Percentiles rank a stretch among this genome's conserved stretches.
Conservation (phyloP, 495 filamentous ascomycete species). For the Paragyromitra xinjiangensis region DNA sequence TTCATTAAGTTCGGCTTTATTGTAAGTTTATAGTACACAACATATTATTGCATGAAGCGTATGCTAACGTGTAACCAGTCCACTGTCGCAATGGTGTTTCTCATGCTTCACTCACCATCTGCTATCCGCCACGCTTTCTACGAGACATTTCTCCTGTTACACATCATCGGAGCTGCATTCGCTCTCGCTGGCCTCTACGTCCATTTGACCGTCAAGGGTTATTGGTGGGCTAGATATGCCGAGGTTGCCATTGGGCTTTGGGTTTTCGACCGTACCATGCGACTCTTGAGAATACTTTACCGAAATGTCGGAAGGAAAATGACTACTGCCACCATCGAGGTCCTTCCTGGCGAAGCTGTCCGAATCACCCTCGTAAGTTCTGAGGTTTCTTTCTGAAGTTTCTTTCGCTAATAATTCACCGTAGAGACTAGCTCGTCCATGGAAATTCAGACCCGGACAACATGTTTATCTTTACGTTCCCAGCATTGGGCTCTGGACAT, state of each 20-base stretch:
- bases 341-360: constrained; percentile 71
- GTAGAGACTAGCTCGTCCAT: constrained; percentile 72
- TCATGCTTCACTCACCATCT: constrained; percentile 76
- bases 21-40: constrained; percentile 60
- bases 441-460: constrained; percentile 76
- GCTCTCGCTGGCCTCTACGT: constrained; percentile 73
- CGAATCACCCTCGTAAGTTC: constrained; percentile 71
- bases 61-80: constrained; percentile 59
- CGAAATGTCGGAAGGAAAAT: constrained; percentile 73
- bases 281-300: constrained; percentile 67
- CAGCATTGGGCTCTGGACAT: constrained; percentile 72
- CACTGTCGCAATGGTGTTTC: constrained; percentile 69
- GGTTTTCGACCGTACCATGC: constrained; percentile 69
- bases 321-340: constrained; percentile 68
- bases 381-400: neutral
- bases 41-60: neutral
- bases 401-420: neutral
- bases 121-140: constrained; percentile 88
- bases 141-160: constrained; percentile 81
- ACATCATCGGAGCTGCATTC: constrained; percentile 73
- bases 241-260: constrained; percentile 70
- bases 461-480: constrained; percentile 88
- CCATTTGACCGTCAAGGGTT: constrained; percentile 70
- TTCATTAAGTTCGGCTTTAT: constrained; percentile 66
- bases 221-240: constrained; percentile 71